Evolutionary conservation across 306 rosid genomes (phyloP).

Genomic region (Trichosanthes cucumerina): DNA sequence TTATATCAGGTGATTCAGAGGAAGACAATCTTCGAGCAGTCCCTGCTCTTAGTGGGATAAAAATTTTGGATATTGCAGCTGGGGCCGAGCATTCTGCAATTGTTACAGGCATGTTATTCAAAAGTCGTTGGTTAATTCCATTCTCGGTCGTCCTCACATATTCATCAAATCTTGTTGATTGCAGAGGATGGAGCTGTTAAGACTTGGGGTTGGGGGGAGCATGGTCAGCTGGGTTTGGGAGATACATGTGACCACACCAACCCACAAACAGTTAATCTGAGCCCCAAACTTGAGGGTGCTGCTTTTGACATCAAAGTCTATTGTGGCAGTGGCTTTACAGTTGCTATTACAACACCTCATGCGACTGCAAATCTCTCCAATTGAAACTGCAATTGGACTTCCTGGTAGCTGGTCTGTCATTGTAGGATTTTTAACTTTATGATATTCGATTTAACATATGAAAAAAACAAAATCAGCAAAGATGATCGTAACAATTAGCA

Average conservation of each 20-base stretch:
- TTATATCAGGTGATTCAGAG: conserved; percentile 17
- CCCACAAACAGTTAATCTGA: conserved; percentile 37
- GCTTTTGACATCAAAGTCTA: conserved; percentile 31
- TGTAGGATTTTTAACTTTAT: not conserved
- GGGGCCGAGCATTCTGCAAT: conserved; percentile 82
- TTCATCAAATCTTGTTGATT: not conserved
- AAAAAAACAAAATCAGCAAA: not conserved
- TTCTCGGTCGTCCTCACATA: not conserved
- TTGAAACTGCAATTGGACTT: not conserved
- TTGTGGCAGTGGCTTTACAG: conserved; percentile 86
- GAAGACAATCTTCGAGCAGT: conserved; percentile 37
- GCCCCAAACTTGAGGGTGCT: conserved; percentile 16
- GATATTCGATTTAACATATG: not conserved
- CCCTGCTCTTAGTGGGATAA: conserved; percentile 34
- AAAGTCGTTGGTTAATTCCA: not conserved
- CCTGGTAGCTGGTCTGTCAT: not conserved
- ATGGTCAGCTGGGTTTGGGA: conserved; percentile 95
- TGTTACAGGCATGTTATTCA: conserved; percentile 43
- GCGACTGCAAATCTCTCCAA: not conserved
- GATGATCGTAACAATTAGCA: not conserved
- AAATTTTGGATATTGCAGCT: conserved; percentile 45
- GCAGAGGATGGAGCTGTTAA: conserved; percentile 49
- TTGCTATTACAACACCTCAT: conserved; percentile 29
- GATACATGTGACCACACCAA: conserved; percentile 39
- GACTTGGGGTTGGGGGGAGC: conserved; percentile 99